Base-by-base conservation (phyloP, 768 basidiomycete genomes). In the Termitomyces sp. region DNA sequence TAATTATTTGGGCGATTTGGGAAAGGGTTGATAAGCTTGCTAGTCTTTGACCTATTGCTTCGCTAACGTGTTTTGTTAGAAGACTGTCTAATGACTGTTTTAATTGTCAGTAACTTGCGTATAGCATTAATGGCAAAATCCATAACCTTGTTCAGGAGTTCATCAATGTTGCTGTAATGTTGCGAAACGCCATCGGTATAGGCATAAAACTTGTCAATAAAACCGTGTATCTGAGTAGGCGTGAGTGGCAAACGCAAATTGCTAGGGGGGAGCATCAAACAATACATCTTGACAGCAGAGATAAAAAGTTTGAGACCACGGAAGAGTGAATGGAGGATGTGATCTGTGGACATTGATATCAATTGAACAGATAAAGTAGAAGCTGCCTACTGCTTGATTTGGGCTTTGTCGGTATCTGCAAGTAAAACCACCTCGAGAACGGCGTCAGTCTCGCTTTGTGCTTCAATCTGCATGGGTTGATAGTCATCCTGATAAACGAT, bases 271-370 rank as follows among this genome's bases (percentile, higher is more conserved):
- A 52, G 40, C 35, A 59, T 14, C n/a, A 11, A 19, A 56, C 34
- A 58, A 77, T 68, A 91, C 91, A 66, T 91, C 85, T 76, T 91
- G 89, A 68, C 96, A 98, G 64, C 92, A 96, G n/a, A 90, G 76
- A 63, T 94, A 91, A 70, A 98, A 98, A 1, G 91, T 89, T 67
- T 91, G 88, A 0, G 96, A 98, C 91, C 96, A 99, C 1, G 97
- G 94, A 40, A 99, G 76, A 27, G 78, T 76, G 55, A 87, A 75
- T 5, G 94, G 93, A 52, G 86, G 72, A 8, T 79, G 63, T 53
- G 74, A 76, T 65, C 93, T 92, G 43, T 30, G 27, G n/a, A 61
- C 10, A 19, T 11, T 11, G n/a, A 39, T 27, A 25, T 39, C 17
- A 14, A 8, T 51, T 51, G 2, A 19, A 28, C n/a, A 17, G 6